Conservation (phyloP, 495 filamentous ascomycete species). For the Clavariopsis aquatica region DNA sequence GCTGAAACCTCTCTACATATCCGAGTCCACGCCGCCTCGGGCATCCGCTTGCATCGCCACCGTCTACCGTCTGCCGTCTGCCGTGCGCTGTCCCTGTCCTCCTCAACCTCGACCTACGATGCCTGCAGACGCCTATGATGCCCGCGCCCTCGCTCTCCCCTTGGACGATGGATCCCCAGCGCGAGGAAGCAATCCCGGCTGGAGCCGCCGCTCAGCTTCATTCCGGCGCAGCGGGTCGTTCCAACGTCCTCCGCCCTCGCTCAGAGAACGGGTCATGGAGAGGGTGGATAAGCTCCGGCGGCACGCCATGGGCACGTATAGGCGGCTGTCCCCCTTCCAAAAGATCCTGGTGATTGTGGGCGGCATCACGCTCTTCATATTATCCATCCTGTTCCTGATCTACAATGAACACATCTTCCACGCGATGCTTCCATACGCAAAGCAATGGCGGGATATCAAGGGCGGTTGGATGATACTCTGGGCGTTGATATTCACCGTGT, state of each 20-base stretch:
- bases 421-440: conserved; percentile 66
- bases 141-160: conserved; percentile 65
- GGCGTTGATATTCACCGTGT: conserved; percentile 71
- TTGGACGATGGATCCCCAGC: conserved; percentile 45
- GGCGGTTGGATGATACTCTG: conserved; percentile 81
- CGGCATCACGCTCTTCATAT: conserved; percentile 51
- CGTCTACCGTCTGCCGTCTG: conserved; percentile 3
- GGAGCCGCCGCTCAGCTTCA: conserved; percentile 46
- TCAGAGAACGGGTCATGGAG: conserved; percentile 52
- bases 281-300: conserved; percentile 49
- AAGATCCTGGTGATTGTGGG: conserved; percentile 57
- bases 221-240: conserved; percentile 47
- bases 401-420: conserved; percentile 78
- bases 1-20: not conserved
- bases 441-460: conserved; percentile 66
- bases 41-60: not conserved
- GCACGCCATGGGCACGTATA: conserved; percentile 47
- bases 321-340: conserved; percentile 61
- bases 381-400: conserved; percentile 67
- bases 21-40: not conserved
- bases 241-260: conserved; percentile 36
- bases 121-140: conserved; percentile 42
- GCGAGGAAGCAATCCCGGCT: conserved; percentile 43
- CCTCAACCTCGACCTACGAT: conserved; percentile 11
- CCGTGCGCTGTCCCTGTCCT: conserved; percentile 13